Conservation (phyloP, 2,329 filamentous ascomycete genomes). For the Aureobasidium sp. region DNA sequence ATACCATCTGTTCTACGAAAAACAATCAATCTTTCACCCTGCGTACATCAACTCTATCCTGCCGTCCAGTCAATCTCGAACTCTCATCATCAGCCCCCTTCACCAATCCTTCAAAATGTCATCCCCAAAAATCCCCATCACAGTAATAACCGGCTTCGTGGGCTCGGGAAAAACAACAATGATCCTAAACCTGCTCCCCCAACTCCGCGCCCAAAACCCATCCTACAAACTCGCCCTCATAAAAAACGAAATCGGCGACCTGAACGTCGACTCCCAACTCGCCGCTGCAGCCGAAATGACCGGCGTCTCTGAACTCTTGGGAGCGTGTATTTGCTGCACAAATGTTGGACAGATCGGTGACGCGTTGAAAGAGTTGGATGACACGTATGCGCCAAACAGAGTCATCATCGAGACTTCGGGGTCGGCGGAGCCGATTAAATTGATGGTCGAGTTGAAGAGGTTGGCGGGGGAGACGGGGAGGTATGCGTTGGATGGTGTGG, state of each 20-base stretch:
- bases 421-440: slow-evolving; percentile 71
- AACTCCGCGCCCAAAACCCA: slow-evolving; percentile 77
- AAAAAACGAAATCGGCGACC: slow-evolving; percentile 96
- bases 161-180: slow-evolving; percentile 95
- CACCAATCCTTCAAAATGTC: background rate
- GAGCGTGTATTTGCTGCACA: slow-evolving; percentile 98
- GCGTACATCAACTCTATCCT: no score
- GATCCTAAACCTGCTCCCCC: slow-evolving; percentile 86
- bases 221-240: slow-evolving; percentile 89
- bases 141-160: slow-evolving; percentile 92
- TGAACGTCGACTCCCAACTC: slow-evolving; percentile 88
- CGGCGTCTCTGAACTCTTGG: slow-evolving; percentile 85
- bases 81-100: background rate
- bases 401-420: slow-evolving; percentile 94
- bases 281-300: slow-evolving; percentile 76
- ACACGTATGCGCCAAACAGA: slow-evolving; percentile 60
- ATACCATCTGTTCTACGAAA: background rate
- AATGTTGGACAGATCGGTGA: slow-evolving; percentile 84
- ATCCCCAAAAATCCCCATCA: slow-evolving; percentile 61
- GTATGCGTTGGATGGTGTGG: slow-evolving; percentile 78
- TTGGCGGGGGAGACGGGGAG: slow-evolving; percentile 60
- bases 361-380: slow-evolving; percentile 67
- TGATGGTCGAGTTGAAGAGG: slow-evolving; percentile 85
- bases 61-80: no score
- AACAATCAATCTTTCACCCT: background rate